Evolutionary conservation across 257 asterid species (phyloP).

Genomic region (Handroanthus guayacan): DNA sequence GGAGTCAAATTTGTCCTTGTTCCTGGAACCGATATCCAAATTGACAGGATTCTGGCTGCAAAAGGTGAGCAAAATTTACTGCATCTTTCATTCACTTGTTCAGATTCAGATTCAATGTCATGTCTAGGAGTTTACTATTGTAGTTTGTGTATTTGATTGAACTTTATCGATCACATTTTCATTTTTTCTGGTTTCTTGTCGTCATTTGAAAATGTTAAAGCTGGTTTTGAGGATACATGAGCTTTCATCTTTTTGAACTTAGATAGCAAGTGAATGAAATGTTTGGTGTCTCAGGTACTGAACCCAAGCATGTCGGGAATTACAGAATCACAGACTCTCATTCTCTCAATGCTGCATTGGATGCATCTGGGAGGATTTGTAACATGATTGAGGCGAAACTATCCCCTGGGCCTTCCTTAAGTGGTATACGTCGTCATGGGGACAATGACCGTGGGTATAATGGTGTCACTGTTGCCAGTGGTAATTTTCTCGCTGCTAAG

Average conservation of each 20-base stretch:
- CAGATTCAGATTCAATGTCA: conserved; percentile 1
- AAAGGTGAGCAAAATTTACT: conserved; percentile 51
- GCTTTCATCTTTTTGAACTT: background rate
- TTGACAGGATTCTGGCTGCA: conserved; percentile 73
- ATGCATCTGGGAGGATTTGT: conserved; percentile 78
- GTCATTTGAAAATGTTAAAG: conserved; percentile 20
- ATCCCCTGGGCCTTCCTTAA: conserved; percentile 90
- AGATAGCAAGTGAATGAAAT: conserved; percentile 7
- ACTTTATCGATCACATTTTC: conserved; percentile 8
- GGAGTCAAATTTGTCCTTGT: conserved; percentile 90
- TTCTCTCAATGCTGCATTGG: conserved; percentile 80
- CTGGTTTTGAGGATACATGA: conserved; percentile 27
- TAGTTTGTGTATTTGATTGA: background rate
- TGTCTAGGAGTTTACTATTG: conserved; percentile 2
- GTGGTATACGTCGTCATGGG: conserved; percentile 79
- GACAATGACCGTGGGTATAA: conserved; percentile 73
- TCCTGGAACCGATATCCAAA: conserved; percentile 84
- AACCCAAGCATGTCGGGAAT: conserved; percentile 82
- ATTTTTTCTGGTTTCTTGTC: background rate
- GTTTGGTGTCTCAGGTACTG: conserved; percentile 57
- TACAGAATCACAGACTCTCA: conserved; percentile 85
- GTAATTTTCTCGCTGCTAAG: conserved; percentile 89
- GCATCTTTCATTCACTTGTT: background rate
- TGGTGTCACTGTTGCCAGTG: conserved; percentile 84
- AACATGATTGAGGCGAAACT: conserved; percentile 78